Evolutionary conservation across 192 early-diverging fungal species (phyloP).

Genomic region (Coemansia sp.): DNA sequence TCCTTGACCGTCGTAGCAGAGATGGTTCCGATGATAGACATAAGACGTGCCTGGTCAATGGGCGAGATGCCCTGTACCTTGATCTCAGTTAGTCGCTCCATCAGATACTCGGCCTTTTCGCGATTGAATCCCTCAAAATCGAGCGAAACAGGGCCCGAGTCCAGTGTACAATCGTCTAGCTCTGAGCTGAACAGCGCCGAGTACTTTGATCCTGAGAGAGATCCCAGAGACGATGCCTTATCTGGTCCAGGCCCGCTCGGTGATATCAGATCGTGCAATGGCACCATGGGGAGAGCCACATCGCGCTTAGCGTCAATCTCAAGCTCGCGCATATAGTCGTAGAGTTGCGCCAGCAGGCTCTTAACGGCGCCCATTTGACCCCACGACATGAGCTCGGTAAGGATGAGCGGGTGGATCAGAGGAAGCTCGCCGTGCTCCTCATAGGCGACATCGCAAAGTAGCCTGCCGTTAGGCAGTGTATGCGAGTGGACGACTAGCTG

Average conservation of each 20-base stretch:
- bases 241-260: neutral
- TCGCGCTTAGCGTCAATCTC: conserved; percentile 23
- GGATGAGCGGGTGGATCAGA: conserved; percentile 45
- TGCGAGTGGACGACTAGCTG: conserved; percentile 38
- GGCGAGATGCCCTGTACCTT: conserved; percentile 61
- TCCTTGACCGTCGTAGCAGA: conserved; percentile 61
- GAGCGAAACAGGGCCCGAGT: conserved; percentile 10
- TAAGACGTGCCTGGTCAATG: conserved; percentile 70
- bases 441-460: conserved; percentile 36
- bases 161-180: conserved; percentile 3
- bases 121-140: conserved; percentile 42
- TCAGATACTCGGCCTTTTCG: conserved; percentile 50
- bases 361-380: conserved; percentile 41
- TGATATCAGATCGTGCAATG: conserved; percentile 32
- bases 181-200: conserved; percentile 22
- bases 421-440: conserved; percentile 55
- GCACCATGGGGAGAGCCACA: conserved; percentile 32
- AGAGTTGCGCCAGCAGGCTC: conserved; percentile 34
- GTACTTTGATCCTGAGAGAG: conserved; percentile 20
- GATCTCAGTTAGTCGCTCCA: conserved; percentile 47
- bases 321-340: conserved; percentile 47
- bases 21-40: conserved; percentile 77
- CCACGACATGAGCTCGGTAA: conserved; percentile 57
- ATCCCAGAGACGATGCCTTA: neutral
- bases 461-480: conserved; percentile 14